Evolutionary conservation across 768 basidiomycete species (phyloP), one percentile per base, ranked within the genome.

Genomic region (Collybia sp.): DNA sequence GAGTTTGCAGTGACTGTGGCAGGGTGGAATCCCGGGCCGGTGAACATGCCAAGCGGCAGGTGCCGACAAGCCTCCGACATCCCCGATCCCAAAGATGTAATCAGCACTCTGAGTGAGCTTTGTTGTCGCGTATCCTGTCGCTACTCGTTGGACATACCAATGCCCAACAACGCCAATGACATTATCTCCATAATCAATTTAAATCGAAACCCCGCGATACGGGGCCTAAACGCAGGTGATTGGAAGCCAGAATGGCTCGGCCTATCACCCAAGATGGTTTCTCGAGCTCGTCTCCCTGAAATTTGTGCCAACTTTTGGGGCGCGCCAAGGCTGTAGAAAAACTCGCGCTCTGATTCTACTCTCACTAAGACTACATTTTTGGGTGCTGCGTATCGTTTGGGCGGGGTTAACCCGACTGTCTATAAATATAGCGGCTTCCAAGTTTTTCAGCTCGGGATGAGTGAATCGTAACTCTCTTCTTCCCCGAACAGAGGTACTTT

Each of bases 211-310:
- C 65, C 62, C 12, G 59, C 60, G 1, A 52, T 76, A 2, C 78
- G 75, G 76, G 77, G 76, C 8, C 54, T 58, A 10, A 75, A 79
- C 47, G 66, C 71, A 1, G 46, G 54, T n/a, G 69, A 75, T 45
- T 77, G 74, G 73, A 76, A 73, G 50, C 76, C 76, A 1, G 73
- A 77, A 51, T 78, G 76, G 76, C 58, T 76, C 1, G 51, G 59
- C 2, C 63, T 64, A 0, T 57, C 73, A 13, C 74, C 72, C 6
- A 55, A 65, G 6, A 42, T 54, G n/a, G 53, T 76, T 1, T 46
- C 44, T 1, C 59, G 66, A 11, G 70, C 72, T 3, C 66, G 59
- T 18, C 59, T 73, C 10, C 73, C 75, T 2, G 73, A 74, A 0
- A 55, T 75, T 5, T 77, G 76, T 50, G 67, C 72, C 1, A 61